phyloP scores from a whole-genome alignment of 768 basidiomycete genomes.

The Brasilioporus rufonigricans region DNA sequence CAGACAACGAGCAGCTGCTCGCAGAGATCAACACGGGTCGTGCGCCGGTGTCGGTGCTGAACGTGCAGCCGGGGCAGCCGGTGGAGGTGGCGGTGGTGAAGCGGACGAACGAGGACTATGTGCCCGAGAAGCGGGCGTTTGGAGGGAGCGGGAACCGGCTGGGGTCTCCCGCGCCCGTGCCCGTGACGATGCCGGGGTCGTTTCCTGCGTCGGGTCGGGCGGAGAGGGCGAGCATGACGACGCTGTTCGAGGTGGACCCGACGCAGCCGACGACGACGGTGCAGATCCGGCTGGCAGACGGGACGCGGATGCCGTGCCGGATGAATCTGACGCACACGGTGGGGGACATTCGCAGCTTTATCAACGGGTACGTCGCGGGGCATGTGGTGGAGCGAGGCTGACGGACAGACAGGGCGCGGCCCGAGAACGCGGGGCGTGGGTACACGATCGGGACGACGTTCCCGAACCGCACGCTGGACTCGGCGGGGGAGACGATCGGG shows the following conservation, averaged over 20 bases:
- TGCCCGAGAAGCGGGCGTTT: constrained; percentile 59
- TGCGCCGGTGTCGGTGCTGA: constrained; percentile 76
- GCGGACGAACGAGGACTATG: constrained; percentile 69
- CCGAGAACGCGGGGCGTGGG: constrained; percentile 55
- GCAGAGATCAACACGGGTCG: constrained; percentile 76
- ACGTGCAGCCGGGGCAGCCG: constrained; percentile 71
- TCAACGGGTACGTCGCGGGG: constrained; percentile 72
- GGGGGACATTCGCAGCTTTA: constrained; percentile 78
- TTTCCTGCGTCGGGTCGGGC: constrained; percentile 41
- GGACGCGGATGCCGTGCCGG: constrained; percentile 75
- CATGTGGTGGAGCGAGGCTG: not conserved
- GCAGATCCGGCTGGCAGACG: constrained; percentile 89
- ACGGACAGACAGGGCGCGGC: constrained; percentile 52
- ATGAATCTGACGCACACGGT: constrained; percentile 94
- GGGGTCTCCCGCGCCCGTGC: constrained; percentile 67
- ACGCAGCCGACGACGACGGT: constrained; percentile 81
- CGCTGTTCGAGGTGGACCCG: constrained; percentile 80
- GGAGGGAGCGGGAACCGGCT: constrained; percentile 76
- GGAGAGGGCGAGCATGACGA: constrained; percentile 40
- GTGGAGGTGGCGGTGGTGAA: constrained; percentile 81
- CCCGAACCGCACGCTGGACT: constrained; percentile 71
- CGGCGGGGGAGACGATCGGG: constrained; percentile 64
- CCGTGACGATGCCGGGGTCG: constrained; percentile 53
- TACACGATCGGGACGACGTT: constrained; percentile 90
- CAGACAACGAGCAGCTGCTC: constrained; percentile 64